phyloP scores from a whole-genome alignment of 768 basidiomycete genomes.

The Lanmaoa rubissima region DNA sequence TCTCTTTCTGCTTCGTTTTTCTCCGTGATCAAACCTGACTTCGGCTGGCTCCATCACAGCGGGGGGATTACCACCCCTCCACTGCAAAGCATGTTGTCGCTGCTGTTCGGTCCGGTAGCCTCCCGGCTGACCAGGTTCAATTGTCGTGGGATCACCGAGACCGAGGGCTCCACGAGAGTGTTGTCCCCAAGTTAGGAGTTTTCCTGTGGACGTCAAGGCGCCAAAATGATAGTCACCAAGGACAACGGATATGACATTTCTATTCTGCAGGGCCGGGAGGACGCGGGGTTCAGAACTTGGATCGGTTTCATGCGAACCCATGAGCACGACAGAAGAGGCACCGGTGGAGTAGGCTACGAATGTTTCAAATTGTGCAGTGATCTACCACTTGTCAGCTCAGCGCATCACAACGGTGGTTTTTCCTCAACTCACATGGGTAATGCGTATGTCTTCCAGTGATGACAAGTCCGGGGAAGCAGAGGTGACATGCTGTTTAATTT shows the following conservation, averaged over 20 bases:
- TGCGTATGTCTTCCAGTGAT: conserved; percentile 50
- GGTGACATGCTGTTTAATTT: conserved; percentile 43
- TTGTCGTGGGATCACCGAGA: conserved; percentile 65
- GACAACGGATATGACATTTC: conserved; percentile 78
- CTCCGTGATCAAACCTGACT: conserved; percentile 68
- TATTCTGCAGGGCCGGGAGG: conserved; percentile 72
- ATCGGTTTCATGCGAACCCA: conserved; percentile 55
- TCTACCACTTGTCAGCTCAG: conserved; percentile 38
- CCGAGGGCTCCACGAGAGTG: conserved; percentile 83
- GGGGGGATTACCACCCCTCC: conserved; percentile 31
- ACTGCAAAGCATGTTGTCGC: conserved; percentile 27
- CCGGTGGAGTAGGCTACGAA: conserved; percentile 84
- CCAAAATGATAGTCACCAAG: conserved; percentile 93
- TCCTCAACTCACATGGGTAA: conserved; percentile 68
- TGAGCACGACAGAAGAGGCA: conserved; percentile 66
- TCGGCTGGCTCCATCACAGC: conserved; percentile 59
- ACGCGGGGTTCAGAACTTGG: conserved; percentile 51
- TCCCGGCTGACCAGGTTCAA: conserved; percentile 57
- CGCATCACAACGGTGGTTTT: not conserved
- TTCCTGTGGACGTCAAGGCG: conserved; percentile 76
- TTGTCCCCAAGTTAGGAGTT: conserved; percentile 77
- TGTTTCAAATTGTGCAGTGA: conserved; percentile 80
- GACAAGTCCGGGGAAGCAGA: conserved; percentile 41
- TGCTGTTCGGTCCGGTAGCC: conserved; percentile 48
- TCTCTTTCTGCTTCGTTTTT: conserved; percentile 47